phyloP scores from a whole-genome alignment of 306 rosid genomes.

The Fragaria nilgerrensis region DNA sequence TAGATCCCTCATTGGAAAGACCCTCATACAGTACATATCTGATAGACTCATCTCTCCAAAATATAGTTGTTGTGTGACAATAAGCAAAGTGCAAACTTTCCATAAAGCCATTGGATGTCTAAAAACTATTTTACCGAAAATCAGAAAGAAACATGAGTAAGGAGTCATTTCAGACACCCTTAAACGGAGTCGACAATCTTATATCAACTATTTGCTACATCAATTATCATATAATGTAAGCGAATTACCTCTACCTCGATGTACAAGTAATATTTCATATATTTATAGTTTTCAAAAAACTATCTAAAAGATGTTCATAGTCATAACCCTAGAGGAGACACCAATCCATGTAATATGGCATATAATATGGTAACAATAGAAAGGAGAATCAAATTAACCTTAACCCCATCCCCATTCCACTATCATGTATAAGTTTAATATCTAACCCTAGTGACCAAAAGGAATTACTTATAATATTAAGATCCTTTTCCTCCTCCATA shows the following conservation, averaged over 20 bases:
- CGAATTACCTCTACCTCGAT: background rate
- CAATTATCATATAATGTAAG: background rate
- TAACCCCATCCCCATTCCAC: background rate
- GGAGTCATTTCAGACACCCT: background rate
- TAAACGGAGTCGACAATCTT: too few species aligned
- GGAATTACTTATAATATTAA: background rate
- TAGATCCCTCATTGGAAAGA: too few species aligned
- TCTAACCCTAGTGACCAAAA: background rate
- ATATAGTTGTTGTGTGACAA: background rate
- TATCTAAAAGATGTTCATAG: background rate
- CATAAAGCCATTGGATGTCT: background rate
- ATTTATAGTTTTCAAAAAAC: background rate
- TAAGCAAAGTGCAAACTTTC: background rate
- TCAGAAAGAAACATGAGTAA: background rate
- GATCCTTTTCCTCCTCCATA: slow-evolving; percentile 1
- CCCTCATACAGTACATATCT: background rate
- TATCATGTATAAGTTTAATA: background rate
- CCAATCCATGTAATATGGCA: slow-evolving; percentile 1
- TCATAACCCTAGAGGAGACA: background rate
- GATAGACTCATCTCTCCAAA: background rate
- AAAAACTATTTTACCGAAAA: background rate
- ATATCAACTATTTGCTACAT: too few species aligned
- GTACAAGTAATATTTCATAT: background rate
- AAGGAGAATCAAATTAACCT: background rate
- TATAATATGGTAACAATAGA: too few species aligned